These are phyloP conservation scores for Aspergillus quadricinctus DNA, from an alignment of 2,329 filamentous ascomycete genomes.

Conservation along the genomic window DNA sequence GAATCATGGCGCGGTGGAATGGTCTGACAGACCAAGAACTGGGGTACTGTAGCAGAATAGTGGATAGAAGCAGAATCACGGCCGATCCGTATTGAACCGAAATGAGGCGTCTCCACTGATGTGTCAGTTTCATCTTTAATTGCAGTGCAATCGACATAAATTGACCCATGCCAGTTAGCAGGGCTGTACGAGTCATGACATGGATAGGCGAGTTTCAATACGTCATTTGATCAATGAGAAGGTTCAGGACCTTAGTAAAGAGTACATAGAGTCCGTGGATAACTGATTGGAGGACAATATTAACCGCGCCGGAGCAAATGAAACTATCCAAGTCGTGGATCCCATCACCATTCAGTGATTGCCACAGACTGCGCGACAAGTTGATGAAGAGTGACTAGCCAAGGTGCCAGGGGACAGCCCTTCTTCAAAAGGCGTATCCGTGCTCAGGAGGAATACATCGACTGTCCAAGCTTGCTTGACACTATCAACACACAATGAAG, in stretches of 20 bases:
- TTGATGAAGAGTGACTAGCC: too few relatives aligned
- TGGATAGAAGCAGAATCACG: neutral
- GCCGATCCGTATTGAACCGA: neutral
- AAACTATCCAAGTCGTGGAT: neutral
- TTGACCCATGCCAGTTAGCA: neutral
- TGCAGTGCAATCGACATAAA: neutral
- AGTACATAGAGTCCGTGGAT: neutral
- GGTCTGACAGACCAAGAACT: conserved; percentile 5
- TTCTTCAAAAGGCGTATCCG: too few relatives aligned
- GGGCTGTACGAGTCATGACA: too few relatives aligned
- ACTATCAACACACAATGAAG: too few relatives aligned
- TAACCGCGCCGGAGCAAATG: neutral
- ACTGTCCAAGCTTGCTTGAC: neutral
- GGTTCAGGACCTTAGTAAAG: neutral
- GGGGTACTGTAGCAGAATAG: neutral
- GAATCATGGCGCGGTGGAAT: conserved; percentile 6
- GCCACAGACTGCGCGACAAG: too few relatives aligned
- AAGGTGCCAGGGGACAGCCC: neutral
- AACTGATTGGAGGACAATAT: neutral
- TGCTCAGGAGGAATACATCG: neutral
- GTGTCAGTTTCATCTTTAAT: neutral
- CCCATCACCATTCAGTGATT: too few relatives aligned
- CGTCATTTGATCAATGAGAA: too few relatives aligned
- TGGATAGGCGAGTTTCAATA: too few relatives aligned
- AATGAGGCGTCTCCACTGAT: neutral